A percentile compares a stretch with the other conserved stretches of the same genome.
Evolutionary conservation across 805 yeast species (phyloP).

Genomic region (Saccharomycopsis guyanensis): DNA sequence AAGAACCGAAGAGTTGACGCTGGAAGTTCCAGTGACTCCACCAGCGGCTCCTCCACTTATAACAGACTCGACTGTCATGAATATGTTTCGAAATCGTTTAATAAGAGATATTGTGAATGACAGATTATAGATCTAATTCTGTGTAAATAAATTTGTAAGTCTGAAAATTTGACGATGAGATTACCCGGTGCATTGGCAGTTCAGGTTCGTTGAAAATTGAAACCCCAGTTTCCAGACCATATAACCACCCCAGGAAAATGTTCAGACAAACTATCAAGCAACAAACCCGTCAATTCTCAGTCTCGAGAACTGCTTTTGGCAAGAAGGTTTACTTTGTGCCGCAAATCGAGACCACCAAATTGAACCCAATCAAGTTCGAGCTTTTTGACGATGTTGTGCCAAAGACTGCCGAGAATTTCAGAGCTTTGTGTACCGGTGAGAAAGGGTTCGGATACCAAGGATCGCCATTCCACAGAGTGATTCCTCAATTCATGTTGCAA

Average conservation of each 20-base stretch:
- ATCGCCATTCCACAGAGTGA: constrained; percentile 85
- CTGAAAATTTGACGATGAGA: no score
- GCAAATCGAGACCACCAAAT: constrained; percentile 41
- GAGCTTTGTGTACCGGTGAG: constrained; percentile 84
- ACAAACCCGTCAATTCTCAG: constrained; percentile 13
- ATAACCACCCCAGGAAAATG: no score
- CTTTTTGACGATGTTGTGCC: constrained; percentile 70
- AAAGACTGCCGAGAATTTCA: constrained; percentile 82
- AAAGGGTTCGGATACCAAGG: constrained; percentile 74
- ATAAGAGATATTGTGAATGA: no score
- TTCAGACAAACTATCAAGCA: not conserved
- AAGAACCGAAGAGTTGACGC: not conserved
- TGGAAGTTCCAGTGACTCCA: no score
- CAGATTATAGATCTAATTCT: no score
- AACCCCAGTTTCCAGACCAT: no score
- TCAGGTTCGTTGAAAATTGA: no score
- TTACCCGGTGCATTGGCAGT: no score
- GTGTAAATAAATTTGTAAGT: no score
- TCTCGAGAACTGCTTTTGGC: constrained; percentile 11
- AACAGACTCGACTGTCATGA: not conserved
- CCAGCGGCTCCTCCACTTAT: no score
- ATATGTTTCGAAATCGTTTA: not conserved
- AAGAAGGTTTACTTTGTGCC: constrained; percentile 18
- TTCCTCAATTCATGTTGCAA: constrained; percentile 84
- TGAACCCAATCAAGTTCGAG: constrained; percentile 76